phyloP scores from a whole-genome alignment of 768 basidiomycete species.

The Tricholoma saponaceum region DNA sequence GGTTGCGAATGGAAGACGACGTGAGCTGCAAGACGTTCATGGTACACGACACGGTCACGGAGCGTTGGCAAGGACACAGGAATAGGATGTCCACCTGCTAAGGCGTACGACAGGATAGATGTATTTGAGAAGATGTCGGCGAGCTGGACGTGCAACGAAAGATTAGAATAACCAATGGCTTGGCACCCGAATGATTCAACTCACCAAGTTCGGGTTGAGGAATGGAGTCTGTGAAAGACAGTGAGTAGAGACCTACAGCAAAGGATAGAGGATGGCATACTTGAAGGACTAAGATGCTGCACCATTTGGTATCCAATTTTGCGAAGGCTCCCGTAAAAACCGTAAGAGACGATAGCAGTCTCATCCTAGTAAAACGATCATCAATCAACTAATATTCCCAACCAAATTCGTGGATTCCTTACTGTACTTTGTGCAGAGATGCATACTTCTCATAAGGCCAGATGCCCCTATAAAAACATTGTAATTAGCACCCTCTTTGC shows the following conservation, averaged over 20 bases:
- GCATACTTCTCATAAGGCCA: slow-evolving; percentile 40
- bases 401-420: slow-evolving; percentile 2
- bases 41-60: slow-evolving; percentile 40
- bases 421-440: slow-evolving; percentile 30
- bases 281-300: slow-evolving; percentile 37
- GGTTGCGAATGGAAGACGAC: slow-evolving; percentile 4
- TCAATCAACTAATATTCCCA: neutral
- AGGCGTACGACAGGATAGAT: slow-evolving; percentile 33
- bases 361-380: slow-evolving; percentile 15
- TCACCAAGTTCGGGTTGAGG: slow-evolving; percentile 41
- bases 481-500: neutral
- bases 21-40: slow-evolving; percentile 27
- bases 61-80: slow-evolving; percentile 36
- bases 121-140: slow-evolving; percentile 41
- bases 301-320: slow-evolving; percentile 39
- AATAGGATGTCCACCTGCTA: slow-evolving; percentile 30
- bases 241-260: neutral
- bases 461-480: slow-evolving; percentile 24
- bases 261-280: slow-evolving; percentile 14
- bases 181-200: slow-evolving; percentile 1
- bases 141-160: slow-evolving; percentile 23
- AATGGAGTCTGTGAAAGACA: slow-evolving; percentile 33
- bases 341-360: slow-evolving; percentile 28
- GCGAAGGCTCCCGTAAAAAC: slow-evolving; percentile 36
- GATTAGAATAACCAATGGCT: neutral